A percentile compares a stretch with the other conserved stretches of the same genome.
These are phyloP conservation scores for Diutina ranongensis DNA, from an alignment of 1,139 yeast species.

Conservation along the genomic window DNA sequence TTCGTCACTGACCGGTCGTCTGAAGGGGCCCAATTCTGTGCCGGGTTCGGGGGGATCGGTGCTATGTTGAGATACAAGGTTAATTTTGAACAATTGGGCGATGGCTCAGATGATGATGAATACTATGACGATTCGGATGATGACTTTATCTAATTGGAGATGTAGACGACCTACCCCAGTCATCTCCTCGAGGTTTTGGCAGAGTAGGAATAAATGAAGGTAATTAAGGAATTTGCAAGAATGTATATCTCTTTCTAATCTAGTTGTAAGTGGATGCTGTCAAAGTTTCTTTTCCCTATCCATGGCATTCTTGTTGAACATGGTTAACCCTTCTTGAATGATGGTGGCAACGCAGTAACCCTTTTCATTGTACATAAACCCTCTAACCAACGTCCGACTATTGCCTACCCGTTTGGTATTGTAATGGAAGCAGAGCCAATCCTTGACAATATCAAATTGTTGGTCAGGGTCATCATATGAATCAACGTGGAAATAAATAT, in stretches of 20 bases:
- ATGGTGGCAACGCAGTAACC: conserved; percentile 31
- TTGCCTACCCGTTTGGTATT: conserved; percentile 27
- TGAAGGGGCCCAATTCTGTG: conserved; percentile 96
- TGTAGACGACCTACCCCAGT: background rate
- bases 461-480: conserved; percentile 13
- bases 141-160: conserved; percentile 28
- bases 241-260: background rate
- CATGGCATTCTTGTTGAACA: conserved; percentile 5
- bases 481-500: conserved; percentile 29
- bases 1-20: conserved; percentile 93
- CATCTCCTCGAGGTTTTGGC: background rate
- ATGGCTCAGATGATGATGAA: conserved; percentile 79
- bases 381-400: conserved; percentile 28
- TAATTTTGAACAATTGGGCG: conserved; percentile 88
- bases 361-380: conserved; percentile 22
- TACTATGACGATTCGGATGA: conserved; percentile 69
- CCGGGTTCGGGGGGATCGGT: conserved; percentile 98
- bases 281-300: background rate
- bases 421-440: conserved; percentile 30
- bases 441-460: conserved; percentile 24
- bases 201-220: background rate
- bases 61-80: conserved; percentile 92
- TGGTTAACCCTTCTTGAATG: conserved; percentile 33
- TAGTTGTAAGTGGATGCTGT: too few relatives aligned
- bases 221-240: too few relatives aligned